A percentile compares a stretch with the other conserved stretches of the same genome.
Evolutionary conservation across 306 rosid species (phyloP).

Genomic region (Casuarina equisetifolia): DNA sequence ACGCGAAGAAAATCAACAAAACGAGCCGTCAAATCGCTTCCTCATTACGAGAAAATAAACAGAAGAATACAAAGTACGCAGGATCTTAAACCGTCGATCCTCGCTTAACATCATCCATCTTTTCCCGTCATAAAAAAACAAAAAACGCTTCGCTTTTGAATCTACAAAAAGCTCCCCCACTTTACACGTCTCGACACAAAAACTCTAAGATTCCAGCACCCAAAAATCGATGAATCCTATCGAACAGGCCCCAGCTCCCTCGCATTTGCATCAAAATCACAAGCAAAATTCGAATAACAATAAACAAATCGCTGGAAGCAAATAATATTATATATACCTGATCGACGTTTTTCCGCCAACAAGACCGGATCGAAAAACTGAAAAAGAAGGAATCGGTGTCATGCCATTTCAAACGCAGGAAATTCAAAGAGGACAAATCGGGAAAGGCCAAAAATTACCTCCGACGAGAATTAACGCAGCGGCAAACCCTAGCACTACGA

Average conservation of each 20-base stretch:
- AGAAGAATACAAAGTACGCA: background rate
- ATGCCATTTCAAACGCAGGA: background rate
- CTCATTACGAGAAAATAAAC: background rate
- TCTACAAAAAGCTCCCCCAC: background rate
- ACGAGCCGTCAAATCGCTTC: constrained; percentile 36
- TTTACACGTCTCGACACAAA: background rate
- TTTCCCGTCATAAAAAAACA: background rate
- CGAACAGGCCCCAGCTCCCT: background rate
- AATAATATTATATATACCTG: constrained; percentile 20
- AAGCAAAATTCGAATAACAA: background rate
- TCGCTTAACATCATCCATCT: background rate
- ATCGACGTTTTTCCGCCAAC: constrained; percentile 11
- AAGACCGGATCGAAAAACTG: constrained; percentile 17
- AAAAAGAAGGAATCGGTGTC: background rate
- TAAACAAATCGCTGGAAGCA: background rate
- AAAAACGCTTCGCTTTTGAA: background rate
- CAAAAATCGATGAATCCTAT: background rate
- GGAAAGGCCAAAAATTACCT: constrained; percentile 13
- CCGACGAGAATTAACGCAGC: background rate
- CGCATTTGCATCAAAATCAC: background rate
- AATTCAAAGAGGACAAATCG: background rate
- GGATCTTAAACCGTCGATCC: background rate
- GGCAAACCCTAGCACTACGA: constrained; percentile 22
- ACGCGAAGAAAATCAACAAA: background rate
- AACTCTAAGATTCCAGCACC: background rate